Evolutionary conservation across 2,329 filamentous ascomycete species (phyloP).

Genomic region (Diaporthe australafricana): DNA sequence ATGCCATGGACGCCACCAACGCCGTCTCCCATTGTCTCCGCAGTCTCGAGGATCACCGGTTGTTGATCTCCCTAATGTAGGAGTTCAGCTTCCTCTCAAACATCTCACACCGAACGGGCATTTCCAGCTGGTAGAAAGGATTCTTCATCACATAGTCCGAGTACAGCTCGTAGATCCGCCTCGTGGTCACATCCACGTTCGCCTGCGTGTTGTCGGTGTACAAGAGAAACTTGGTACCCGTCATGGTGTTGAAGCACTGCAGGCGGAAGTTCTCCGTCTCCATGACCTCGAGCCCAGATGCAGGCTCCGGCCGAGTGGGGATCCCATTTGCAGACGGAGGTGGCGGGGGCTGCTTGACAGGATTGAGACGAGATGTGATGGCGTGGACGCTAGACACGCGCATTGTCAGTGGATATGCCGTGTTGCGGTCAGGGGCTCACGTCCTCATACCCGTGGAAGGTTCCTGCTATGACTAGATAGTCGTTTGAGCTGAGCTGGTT

Average conservation of each 20-base stretch:
- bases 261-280: constrained; percentile 95
- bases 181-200: constrained; percentile 86
- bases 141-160: constrained; percentile 99
- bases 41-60: constrained; percentile 52
- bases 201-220: constrained; percentile 92
- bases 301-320: constrained; percentile 67
- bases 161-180: constrained; percentile 93
- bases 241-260: constrained; percentile 95
- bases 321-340: constrained; percentile 51
- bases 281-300: constrained; percentile 88
- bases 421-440: constrained; percentile 44
- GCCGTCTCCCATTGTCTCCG: constrained; percentile 12
- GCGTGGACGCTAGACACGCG: constrained; percentile 68
- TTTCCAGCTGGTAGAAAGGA: constrained; percentile 97
- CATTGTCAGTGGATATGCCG: constrained; percentile 28
- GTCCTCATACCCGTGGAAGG: constrained; percentile 86
- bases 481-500: constrained; percentile 94
- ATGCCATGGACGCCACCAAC: constrained; percentile 31
- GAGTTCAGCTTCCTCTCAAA: constrained; percentile 89
- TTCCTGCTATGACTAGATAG: constrained; percentile 95
- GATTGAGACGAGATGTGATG: constrained; percentile 73
- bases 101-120: constrained; percentile 94
- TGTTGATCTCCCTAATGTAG: constrained; percentile 81
- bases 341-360: constrained; percentile 56
- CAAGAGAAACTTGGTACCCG: constrained; percentile 93